A percentile compares a stretch with the other conserved stretches of the same genome.
phyloP scores from a whole-genome alignment of 2,329 filamentous ascomycete genomes.

The Gnomoniopsis smithogilvyi region DNA sequence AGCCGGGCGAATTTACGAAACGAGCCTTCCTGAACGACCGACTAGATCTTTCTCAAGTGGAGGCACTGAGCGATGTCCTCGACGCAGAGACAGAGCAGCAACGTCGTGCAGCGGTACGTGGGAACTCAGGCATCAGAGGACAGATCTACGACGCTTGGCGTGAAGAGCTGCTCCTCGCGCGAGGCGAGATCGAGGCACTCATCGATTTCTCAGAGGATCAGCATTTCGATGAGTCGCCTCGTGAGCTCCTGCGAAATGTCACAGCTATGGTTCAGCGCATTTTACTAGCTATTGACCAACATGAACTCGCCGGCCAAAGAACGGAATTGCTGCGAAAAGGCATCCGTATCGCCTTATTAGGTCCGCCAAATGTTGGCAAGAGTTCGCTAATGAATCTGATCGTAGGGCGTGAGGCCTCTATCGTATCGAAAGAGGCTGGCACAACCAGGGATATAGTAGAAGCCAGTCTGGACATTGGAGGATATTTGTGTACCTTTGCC shows the following conservation, averaged over 20 bases:
- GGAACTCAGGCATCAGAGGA: constrained; percentile 67
- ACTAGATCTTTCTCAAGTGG: constrained; percentile 81
- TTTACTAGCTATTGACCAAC: constrained; percentile 59
- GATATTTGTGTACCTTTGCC: constrained; percentile 89
- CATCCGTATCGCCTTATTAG: constrained; percentile 81
- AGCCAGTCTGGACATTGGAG: constrained; percentile 81
- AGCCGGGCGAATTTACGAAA: constrained; percentile 92
- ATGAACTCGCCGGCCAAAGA: constrained; percentile 74
- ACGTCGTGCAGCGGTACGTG: constrained; percentile 78
- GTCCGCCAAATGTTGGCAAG: constrained; percentile 92
- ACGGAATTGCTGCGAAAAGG: constrained; percentile 83
- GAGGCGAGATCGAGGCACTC: constrained; percentile 88
- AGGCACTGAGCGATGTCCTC: constrained; percentile 61
- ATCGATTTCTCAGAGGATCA: constrained; percentile 98
- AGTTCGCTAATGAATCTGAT: constrained; percentile 89
- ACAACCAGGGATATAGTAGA: constrained; percentile 95
- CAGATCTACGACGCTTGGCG: constrained; percentile 83
- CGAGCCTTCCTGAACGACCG: constrained; percentile 86
- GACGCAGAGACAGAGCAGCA: constrained; percentile 86
- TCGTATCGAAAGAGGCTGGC: constrained; percentile 88
- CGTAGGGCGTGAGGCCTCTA: constrained; percentile 89
- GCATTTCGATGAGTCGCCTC: constrained; percentile 86
- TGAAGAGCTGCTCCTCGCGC: constrained; percentile 68
- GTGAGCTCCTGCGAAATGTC: constrained; percentile 68
- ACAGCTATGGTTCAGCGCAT: constrained; percentile 61